Base-by-base conservation (phyloP, 345 rosid species). In the Viola odorata region DNA sequence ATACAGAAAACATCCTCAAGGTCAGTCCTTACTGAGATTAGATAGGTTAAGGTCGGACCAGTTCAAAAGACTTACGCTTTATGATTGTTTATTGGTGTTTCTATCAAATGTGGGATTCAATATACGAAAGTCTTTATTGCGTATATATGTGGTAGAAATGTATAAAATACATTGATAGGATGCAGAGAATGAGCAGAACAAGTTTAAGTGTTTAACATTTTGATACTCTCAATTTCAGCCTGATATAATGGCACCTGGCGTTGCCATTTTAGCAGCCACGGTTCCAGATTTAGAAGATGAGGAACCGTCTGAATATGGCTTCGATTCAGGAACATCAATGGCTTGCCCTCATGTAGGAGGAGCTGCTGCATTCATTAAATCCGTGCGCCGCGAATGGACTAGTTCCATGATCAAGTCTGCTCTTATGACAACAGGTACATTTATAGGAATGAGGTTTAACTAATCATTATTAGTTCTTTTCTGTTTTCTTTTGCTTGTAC, bases 291-390 rank as follows among this genome's bases (percentile, higher is more conserved):
- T 12, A 6, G 79, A 70, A 17, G 51, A 56, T 45, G 50, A 15
- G 77, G 67, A 50, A 70, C 53, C 37, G 70, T 67, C 57, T 75
- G 72, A 4, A 8, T 86, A 74, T 68, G 84, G 75, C 58, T 57
- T 79, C 49, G 71, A 16, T 60, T 89, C 96, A 0, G 96, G 96
- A 58, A 89, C 96, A 8, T 89, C 96, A 15, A 84, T 86, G 96
- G 86, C 96, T 51, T 89, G 96, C 75, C 96, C 96, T 64, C 96
- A 89, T 67, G 88, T 86, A 7, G 58, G 88, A 6, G 96, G 96
- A 12, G 88, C 87, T 9, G 86, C 87, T 6, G 91, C 91, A 5
- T 75, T 78, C 52, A 53, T 89, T 9, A 86, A 71, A 69, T 85
- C 91, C 7, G 64, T 79, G 38, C 87, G 63, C 36, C 76, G 53